Evolutionary conservation across 441 rosid species (phyloP).

Genomic region (Erysimum pusillum): DNA sequence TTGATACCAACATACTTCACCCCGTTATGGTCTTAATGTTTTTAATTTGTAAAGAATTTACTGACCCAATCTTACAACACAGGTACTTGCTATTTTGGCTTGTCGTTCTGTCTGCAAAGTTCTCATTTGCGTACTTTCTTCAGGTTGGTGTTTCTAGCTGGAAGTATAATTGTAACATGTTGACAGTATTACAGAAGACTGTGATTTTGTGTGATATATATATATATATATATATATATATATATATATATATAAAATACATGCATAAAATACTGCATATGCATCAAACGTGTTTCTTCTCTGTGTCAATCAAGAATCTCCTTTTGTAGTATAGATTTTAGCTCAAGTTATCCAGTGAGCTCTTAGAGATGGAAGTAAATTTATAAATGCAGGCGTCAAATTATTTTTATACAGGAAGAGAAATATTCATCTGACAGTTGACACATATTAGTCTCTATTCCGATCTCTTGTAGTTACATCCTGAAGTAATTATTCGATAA

Average conservation of each 20-base stretch:
- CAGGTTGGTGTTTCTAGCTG: conserved; percentile 61
- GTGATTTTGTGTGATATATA: conserved; percentile 1
- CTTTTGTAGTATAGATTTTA: conserved; percentile 12
- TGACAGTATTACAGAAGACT: conserved; percentile 26
- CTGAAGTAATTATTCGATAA: conserved; percentile 24
- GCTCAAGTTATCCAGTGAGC: conserved; percentile 17
- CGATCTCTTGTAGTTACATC: conserved; percentile 32
- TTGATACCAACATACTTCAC: conserved; percentile 20
- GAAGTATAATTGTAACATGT: conserved; percentile 23
- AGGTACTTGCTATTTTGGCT: conserved; percentile 98
- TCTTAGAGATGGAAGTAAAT: conserved; percentile 32
- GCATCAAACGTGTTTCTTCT: conserved; percentile 15
- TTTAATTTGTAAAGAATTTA: conserved; percentile 13
- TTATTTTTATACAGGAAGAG: background rate
- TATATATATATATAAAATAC: no score
- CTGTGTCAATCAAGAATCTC: conserved; percentile 12
- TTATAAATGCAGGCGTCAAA: conserved; percentile 14
- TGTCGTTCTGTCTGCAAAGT: conserved; percentile 80
- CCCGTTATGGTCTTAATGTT: background rate
- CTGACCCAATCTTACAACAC: conserved; percentile 44
- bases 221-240: no score
- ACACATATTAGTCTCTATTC: conserved; percentile 5
- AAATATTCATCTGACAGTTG: conserved; percentile 17
- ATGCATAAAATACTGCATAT: conserved; percentile 23
- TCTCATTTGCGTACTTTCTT: conserved; percentile 94